A percentile compares a stretch with the other conserved stretches of the same genome.
phyloP scores from a whole-genome alignment of 495 filamentous ascomycete genomes.

The Hypoxylon perforatum region DNA sequence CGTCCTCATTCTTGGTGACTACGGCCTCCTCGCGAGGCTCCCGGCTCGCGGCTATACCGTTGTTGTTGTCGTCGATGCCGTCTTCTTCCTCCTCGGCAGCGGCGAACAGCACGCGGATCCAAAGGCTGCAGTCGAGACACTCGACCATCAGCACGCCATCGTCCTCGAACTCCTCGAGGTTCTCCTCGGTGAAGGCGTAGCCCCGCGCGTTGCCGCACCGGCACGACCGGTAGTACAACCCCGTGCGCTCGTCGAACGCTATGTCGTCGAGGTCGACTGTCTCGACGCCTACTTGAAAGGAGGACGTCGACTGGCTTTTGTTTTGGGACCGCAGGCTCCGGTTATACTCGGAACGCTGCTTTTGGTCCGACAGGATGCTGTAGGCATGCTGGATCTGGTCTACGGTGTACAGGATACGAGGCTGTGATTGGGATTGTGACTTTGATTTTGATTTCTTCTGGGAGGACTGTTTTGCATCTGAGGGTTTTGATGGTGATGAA shows the following conservation, averaged over 20 bases:
- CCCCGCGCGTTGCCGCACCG: constrained; percentile 83
- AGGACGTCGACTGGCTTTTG: constrained; percentile 22
- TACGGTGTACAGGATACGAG: constrained; percentile 61
- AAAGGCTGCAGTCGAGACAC: constrained; percentile 85
- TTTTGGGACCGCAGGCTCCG: constrained; percentile 51
- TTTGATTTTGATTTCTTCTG: constrained; percentile 18
- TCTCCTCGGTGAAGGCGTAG: constrained; percentile 73
- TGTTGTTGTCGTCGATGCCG: neutral
- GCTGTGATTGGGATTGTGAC: constrained; percentile 15
- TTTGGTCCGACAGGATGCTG: constrained; percentile 70
- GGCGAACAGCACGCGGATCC: constrained; percentile 79
- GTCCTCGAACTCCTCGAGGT: constrained; percentile 73
- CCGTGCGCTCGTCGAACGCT: constrained; percentile 60
- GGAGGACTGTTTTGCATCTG: neutral
- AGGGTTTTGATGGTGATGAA: constrained; percentile 8
- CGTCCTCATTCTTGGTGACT: constrained; percentile 1
- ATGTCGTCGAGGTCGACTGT: constrained; percentile 87
- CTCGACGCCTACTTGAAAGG: constrained; percentile 77
- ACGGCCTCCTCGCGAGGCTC: neutral
- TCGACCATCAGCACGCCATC: constrained; percentile 78
- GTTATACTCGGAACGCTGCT: constrained; percentile 73
- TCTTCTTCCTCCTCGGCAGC: constrained; percentile 63
- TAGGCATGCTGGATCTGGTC: constrained; percentile 86
- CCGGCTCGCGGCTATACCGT: neutral
- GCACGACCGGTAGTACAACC: constrained; percentile 80